Base-by-base conservation (phyloP, 1,139 yeast genomes). In the Williopsis jadinii region DNA sequence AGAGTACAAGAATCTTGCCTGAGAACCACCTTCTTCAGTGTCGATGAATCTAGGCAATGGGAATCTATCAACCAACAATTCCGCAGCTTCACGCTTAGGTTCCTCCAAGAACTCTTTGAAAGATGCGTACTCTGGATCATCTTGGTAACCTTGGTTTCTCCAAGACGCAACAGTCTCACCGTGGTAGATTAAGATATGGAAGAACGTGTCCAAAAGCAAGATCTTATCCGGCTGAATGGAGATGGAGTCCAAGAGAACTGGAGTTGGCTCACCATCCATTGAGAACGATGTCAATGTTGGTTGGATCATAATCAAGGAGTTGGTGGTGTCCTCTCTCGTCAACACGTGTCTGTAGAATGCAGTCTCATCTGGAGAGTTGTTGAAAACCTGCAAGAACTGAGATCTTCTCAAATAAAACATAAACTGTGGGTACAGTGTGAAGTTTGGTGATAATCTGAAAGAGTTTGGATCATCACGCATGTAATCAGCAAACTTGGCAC, bases 291-390 rank as follows among this genome's bases (percentile, higher is more conserved):
- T 85, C 61, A 90, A 75, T 0, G 97, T 87, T 45, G 97, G 97
- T 67, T 90, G 97, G 54, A 90, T 90, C 97, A 90, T 90, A 50
- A 88, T 84, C 60, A 90, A 71, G n/a, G 97, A 85, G 64, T 90
- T 92, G 50, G 84, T 82, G 41, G 92, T 83, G 61, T 92, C 97
- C 62, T 92, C 97, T 50, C 90, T 80, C 58, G 87, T 76, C 60
- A 92, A 76, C 32, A 88, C 86, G 63, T 92, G 97, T 62, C 97
- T 81, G 68, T 90, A 90, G 64, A 88, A 92, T 32, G 97, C 97
- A 41, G 98, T 90, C 71, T 92, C 98, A 70, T 92, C 98, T 1
- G 98, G 98, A 14, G 97, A 90, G 66, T 92, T 90, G 67, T 92
- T 92, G 71, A 92, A 92, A 41, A 90, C 97, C 63, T 90, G 96